phyloP scores from a whole-genome alignment of 2,329 filamentous ascomycete species.

The Trichoderma hamatum region DNA sequence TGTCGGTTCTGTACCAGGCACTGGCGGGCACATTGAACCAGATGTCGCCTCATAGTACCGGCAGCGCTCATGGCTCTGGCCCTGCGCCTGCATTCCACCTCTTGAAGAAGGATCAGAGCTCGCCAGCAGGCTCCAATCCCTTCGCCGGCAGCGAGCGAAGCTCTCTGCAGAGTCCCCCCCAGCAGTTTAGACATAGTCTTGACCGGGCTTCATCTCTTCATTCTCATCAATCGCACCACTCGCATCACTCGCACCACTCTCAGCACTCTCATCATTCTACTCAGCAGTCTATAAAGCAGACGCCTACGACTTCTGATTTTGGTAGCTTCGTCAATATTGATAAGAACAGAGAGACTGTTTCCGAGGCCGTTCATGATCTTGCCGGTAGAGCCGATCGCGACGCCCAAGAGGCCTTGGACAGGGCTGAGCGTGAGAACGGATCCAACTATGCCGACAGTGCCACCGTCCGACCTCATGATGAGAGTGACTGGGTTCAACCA shows the following conservation, averaged over 20 bases:
- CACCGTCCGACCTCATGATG: constrained; percentile 44
- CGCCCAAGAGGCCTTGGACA: constrained; percentile 67
- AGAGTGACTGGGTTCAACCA: constrained; percentile 40
- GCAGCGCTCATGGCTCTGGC: constrained; percentile 40
- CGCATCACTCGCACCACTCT: constrained; percentile 35
- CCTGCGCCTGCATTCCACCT: constrained; percentile 50
- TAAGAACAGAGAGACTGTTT: constrained; percentile 71
- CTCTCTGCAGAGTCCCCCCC: constrained; percentile 48
- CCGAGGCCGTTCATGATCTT: constrained; percentile 69
- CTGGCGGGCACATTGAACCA: constrained; percentile 43
- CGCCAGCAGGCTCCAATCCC: constrained; percentile 44
- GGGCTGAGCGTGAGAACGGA: constrained; percentile 54
- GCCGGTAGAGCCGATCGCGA: constrained; percentile 56
- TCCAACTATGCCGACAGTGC: constrained; percentile 47
- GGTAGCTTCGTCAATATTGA: constrained; percentile 42
- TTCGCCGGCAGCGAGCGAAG: constrained; percentile 48
- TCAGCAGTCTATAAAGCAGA: constrained; percentile 31
- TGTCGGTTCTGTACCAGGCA: constrained; percentile 44
- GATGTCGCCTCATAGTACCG: constrained; percentile 47
- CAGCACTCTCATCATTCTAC: constrained; percentile 33
- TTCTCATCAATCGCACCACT: constrained; percentile 32
- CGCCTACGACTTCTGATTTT: constrained; percentile 39
- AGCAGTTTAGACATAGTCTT: constrained; percentile 45
- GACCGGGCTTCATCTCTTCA: constrained; percentile 42
- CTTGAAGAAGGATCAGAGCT: constrained; percentile 53